Evolutionary conservation across 1,284 basidiomycete genomes (phyloP).

Genomic region (Jaminaea rosea): DNA sequence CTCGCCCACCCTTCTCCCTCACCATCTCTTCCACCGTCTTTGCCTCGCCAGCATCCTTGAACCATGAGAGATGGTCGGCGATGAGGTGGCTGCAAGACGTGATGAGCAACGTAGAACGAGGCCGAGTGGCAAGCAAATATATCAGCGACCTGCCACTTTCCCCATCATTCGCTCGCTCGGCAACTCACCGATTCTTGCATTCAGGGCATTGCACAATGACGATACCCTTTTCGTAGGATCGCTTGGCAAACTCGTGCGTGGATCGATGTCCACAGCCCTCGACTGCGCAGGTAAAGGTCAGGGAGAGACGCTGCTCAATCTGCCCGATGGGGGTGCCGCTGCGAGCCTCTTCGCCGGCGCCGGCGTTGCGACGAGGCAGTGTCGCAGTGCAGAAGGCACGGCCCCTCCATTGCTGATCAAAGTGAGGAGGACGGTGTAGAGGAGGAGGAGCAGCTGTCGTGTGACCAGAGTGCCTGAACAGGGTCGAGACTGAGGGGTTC

Average conservation of each 20-base stretch:
- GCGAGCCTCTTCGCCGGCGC: too few relatives aligned
- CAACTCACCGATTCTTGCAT: conserved; percentile 65
- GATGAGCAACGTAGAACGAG: neutral
- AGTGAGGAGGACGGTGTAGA: too few relatives aligned
- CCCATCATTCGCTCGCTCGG: neutral
- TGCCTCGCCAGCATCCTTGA: conserved; percentile 34
- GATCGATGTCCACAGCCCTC: conserved; percentile 67
- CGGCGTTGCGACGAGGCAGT: too few relatives aligned
- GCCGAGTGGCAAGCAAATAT: neutral
- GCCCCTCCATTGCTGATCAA: too few relatives aligned
- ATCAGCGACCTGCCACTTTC: neutral
- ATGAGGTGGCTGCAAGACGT: conserved; percentile 30
- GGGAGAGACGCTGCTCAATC: conserved; percentile 31
- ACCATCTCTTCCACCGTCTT: conserved; percentile 44
- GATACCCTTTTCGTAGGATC: conserved; percentile 76
- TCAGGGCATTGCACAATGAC: conserved; percentile 85
- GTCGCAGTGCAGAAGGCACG: too few relatives aligned
- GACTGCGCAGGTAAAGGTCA: conserved; percentile 42
- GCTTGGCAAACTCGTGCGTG: conserved; percentile 76
- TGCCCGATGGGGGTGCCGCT: conserved; percentile 27
- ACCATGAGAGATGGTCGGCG: conserved; percentile 45
- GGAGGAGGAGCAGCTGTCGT: too few relatives aligned
- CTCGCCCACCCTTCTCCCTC: conserved; percentile 32
- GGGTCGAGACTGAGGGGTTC: too few relatives aligned
- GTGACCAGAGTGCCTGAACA: too few relatives aligned